These are phyloP conservation scores for Quercus bicolor DNA, from an alignment of 306 rosid genomes.

Conservation along the genomic window DNA sequence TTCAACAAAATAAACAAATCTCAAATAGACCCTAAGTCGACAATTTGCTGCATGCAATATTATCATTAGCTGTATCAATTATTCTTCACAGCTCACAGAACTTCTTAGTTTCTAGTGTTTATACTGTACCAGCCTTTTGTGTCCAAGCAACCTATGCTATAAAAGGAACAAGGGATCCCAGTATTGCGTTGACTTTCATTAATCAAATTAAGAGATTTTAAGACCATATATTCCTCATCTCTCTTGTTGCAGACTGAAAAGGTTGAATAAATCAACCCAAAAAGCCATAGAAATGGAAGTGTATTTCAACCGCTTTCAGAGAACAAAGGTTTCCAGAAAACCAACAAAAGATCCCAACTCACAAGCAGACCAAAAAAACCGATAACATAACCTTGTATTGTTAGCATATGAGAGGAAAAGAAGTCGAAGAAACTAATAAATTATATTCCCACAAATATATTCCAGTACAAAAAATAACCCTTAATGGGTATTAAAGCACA, in stretches of 20 bases:
- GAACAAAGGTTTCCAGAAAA: not conserved
- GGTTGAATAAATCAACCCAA: not conserved
- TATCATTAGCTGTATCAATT: not conserved
- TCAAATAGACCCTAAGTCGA: too few species aligned
- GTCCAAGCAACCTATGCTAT: not conserved
- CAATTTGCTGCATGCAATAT: too few species aligned
- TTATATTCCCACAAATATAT: not conserved
- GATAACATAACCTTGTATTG: not conserved
- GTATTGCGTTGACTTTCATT: not conserved
- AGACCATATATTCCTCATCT: not conserved
- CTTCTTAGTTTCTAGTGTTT: not conserved
- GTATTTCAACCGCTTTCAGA: not conserved
- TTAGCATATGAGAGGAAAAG: not conserved
- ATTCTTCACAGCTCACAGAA: not conserved
- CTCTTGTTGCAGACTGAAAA: not conserved
- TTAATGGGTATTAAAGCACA: conserved; percentile 9
- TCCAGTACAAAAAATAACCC: conserved; percentile 7
- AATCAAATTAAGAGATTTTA: not conserved
- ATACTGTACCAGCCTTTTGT: too few species aligned
- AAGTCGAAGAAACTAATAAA: not conserved
- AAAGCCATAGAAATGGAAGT: not conserved
- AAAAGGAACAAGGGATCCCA: not conserved
- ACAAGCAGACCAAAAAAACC: not conserved
- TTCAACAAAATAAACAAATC: accelerated
- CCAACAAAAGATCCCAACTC: not conserved